Percentiles rank a stretch among this genome's conserved stretches.
phyloP scores from a whole-genome alignment of 768 basidiomycete species.

The Saitozyma podzolica region DNA sequence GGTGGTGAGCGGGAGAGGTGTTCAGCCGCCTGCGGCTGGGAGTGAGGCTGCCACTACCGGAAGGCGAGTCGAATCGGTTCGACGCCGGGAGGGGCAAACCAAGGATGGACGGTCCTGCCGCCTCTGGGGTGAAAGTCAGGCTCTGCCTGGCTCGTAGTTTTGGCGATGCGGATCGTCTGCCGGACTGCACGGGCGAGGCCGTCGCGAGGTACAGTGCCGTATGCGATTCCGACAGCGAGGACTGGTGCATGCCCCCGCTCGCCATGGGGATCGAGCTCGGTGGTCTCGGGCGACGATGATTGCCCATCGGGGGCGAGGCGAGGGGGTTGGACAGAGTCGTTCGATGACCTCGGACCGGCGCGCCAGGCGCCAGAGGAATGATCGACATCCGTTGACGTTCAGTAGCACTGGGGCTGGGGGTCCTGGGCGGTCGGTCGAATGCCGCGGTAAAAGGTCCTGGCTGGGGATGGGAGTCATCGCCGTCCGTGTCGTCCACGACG shows the following conservation, averaged over 20 bases:
- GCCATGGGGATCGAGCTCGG: slow-evolving; percentile 22
- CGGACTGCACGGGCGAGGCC: slow-evolving; percentile 31
- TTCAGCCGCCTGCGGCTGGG: slow-evolving; percentile 14
- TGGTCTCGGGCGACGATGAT: slow-evolving; percentile 1
- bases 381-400: slow-evolving; percentile 5
- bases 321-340: slow-evolving; percentile 19
- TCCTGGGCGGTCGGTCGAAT: slow-evolving; percentile 40
- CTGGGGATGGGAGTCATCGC: slow-evolving; percentile 5
- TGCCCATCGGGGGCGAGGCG: slow-evolving; percentile 12
- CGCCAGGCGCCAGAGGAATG: slow-evolving; percentile 25
- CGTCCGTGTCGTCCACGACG: slow-evolving; percentile 30
- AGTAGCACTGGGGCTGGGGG: slow-evolving; percentile 24
- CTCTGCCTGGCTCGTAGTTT: slow-evolving; percentile 25
- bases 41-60: slow-evolving; percentile 6
- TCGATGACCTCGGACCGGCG: slow-evolving; percentile 34
- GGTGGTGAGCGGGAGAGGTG: slow-evolving; percentile 21
- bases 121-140: slow-evolving; percentile 34
- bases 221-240: slow-evolving; percentile 44
- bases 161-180: slow-evolving; percentile 27
- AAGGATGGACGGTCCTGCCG: slow-evolving; percentile 30
- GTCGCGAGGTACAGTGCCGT: slow-evolving; percentile 43
- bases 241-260: slow-evolving; percentile 37
- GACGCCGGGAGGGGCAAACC: background rate
- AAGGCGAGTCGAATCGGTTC: slow-evolving; percentile 19
- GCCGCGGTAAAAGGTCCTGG: slow-evolving; percentile 27